Conservation (phyloP, 2,329 filamentous ascomycete genomes). For the Scytalidium sp. region DNA sequence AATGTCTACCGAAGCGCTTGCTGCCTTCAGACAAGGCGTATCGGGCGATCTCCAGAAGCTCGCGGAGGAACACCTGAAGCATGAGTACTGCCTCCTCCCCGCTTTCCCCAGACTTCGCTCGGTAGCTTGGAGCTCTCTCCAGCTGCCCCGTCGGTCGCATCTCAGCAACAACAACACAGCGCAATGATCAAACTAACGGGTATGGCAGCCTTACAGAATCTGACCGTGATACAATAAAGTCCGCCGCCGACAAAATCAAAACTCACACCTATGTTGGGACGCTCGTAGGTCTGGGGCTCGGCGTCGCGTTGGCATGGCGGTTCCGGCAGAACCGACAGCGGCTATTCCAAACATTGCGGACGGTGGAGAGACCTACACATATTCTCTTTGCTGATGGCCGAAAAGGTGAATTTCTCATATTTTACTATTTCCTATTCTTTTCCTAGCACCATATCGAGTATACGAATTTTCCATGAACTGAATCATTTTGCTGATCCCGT, state of each 20-base stretch:
- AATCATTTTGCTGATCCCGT: too few relatives aligned
- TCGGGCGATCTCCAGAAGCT: constrained; percentile 49
- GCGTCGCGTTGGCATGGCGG: constrained; percentile 54
- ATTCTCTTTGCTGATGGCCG: constrained; percentile 61
- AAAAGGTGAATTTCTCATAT: constrained; percentile 38
- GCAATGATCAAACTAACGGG: too few relatives aligned
- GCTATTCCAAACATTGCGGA: constrained; percentile 61
- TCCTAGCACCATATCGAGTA: too few relatives aligned
- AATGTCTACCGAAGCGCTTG: constrained; percentile 22
- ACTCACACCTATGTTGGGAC: constrained; percentile 57
- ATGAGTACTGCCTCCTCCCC: constrained; percentile 41
- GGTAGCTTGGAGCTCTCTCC: background rate
- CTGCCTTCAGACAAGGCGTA: constrained; percentile 41
- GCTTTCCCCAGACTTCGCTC: background rate
- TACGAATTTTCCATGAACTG: too few relatives aligned
- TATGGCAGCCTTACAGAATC: constrained; percentile 1
- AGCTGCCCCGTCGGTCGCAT: background rate
- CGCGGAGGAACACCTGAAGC: constrained; percentile 55
- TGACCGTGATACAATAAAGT: constrained; percentile 10
- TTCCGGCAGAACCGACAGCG: constrained; percentile 51
- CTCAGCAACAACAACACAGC: too few relatives aligned
- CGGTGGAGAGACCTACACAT: constrained; percentile 58
- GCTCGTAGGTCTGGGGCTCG: constrained; percentile 56
- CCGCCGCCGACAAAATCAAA: constrained; percentile 52
- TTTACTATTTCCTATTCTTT: too few relatives aligned